Evolutionary conservation across 2,329 filamentous ascomycete genomes (phyloP).

Genomic region (Alternaria ventricosa): DNA sequence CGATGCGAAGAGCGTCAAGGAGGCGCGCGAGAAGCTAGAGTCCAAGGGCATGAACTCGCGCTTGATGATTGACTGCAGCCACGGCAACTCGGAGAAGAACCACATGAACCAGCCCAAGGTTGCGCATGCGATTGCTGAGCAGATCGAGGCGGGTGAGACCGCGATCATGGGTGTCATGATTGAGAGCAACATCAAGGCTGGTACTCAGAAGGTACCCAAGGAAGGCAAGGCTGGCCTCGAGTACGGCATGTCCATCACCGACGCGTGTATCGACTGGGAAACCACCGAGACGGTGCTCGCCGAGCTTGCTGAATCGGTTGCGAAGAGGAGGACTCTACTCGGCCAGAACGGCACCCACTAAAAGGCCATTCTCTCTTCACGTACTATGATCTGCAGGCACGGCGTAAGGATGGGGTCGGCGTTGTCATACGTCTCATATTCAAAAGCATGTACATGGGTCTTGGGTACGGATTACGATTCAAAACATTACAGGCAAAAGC

Average conservation of each 20-base stretch:
- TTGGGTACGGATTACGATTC: conserved; percentile 1
- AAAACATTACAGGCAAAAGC: not conserved
- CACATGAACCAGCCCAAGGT: conserved; percentile 98
- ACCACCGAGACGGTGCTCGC: conserved; percentile 83
- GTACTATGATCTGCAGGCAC: not conserved
- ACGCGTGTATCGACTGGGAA: conserved; percentile 95
- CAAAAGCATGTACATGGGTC: not conserved
- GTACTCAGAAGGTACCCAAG: conserved; percentile 87
- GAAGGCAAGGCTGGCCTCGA: conserved; percentile 86
- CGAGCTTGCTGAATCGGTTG: conserved; percentile 79
- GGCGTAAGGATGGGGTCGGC: conserved; percentile 7
- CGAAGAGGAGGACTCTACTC: conserved; percentile 67
- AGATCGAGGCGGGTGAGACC: conserved; percentile 83
- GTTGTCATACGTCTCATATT: conserved; percentile 3
- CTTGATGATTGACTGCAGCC: conserved; percentile 97
- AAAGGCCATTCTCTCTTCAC: conserved; percentile 1
- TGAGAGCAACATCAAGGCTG: conserved; percentile 95
- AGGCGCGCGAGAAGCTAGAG: conserved; percentile 78
- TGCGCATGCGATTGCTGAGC: conserved; percentile 77
- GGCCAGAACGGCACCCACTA: conserved; percentile 39
- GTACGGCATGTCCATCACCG: conserved; percentile 95
- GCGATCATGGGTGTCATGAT: conserved; percentile 99
- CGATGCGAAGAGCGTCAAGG: conserved; percentile 81
- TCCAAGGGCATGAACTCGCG: conserved; percentile 76
- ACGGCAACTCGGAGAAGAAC: conserved; percentile 94